Base-by-base conservation (phyloP, 352 stramenopile genomes). In the Globisporangium camurandrum region DNA sequence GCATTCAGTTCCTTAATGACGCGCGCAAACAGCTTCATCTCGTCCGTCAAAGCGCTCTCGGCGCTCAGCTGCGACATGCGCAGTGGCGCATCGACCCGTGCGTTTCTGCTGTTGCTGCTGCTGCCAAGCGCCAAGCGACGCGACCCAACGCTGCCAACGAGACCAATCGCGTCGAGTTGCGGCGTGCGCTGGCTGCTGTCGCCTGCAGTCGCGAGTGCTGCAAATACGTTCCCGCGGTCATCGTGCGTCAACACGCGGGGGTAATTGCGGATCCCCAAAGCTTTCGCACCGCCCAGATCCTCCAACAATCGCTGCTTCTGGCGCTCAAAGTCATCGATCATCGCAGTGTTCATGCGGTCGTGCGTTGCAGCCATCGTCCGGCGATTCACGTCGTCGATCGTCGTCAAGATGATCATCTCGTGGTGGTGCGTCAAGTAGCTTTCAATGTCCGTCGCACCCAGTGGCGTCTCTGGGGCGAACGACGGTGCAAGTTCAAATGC, bases 391-490 rank as follows among this genome's bases (percentile, higher is more conserved):
- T 95, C 83, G 50, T 96, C 84, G 33, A 96, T 90, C 44, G 86
- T 81, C n/a, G 82, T 93, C 27, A 95, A 62, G 34, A 95, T 74
- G 61, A 96, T 93, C 80, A 94, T 94, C 57, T 96, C 86, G 64
- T 96, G 86, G 64, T 96, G 86, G 59, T 95, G 84, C 38, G 75
- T 81, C 44, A 96, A 58, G 64, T 93, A 95, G 4, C 78, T 81
- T 48, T 96, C 82, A 28, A 95, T 73, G 39, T 95, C 81, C 27
- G 80, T 94, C 56, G 86, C 76, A 28, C 72, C 81, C 31, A 95
- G 62, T n/a, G 84, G 71, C 51, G 86, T 86, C 54, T 90, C 73
- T 1, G 84, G 75, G 33, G 92, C 76, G 44, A 87, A 88, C 31
- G 84, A 68, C 10, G 77, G 69, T 51, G 81, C 62, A 17, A 93